These are phyloP conservation scores for Penicillium roqueforti DNA, from an alignment of 495 filamentous ascomycete genomes.

Conservation along the genomic window DNA sequence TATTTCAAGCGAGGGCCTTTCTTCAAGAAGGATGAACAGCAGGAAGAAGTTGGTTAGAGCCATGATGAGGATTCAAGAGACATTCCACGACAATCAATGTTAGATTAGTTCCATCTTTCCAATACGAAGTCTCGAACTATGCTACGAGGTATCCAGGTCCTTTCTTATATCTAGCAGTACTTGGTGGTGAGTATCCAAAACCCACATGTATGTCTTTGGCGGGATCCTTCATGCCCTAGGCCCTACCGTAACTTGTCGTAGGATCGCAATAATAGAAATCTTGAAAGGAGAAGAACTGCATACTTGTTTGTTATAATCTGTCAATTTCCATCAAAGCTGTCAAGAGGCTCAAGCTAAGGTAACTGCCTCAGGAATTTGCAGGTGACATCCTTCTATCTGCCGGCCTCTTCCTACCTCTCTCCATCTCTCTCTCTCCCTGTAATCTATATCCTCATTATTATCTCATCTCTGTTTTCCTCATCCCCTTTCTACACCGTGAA, in stretches of 20 bases:
- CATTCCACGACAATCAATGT: neutral
- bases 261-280: neutral
- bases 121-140: neutral
- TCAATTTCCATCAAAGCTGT: too few species aligned
- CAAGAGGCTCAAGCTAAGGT: neutral
- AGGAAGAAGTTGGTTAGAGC: neutral
- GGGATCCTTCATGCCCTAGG: neutral
- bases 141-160: neutral
- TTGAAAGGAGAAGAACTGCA: neutral
- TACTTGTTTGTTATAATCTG: neutral
- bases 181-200: too few species aligned
- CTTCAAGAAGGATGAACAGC: neutral
- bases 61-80: neutral
- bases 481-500: too few species aligned
- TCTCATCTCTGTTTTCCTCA: too few species aligned
- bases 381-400: neutral
- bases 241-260: neutral
- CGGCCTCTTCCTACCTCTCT: too few species aligned
- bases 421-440: too few species aligned
- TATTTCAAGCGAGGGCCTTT: neutral
- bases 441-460: too few species aligned
- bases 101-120: neutral
- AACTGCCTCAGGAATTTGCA: neutral
- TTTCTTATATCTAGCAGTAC: too few species aligned
- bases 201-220: neutral